Evolutionary conservation across 805 yeast species (phyloP).

Genomic region (Cyberlindnera maritima): DNA sequence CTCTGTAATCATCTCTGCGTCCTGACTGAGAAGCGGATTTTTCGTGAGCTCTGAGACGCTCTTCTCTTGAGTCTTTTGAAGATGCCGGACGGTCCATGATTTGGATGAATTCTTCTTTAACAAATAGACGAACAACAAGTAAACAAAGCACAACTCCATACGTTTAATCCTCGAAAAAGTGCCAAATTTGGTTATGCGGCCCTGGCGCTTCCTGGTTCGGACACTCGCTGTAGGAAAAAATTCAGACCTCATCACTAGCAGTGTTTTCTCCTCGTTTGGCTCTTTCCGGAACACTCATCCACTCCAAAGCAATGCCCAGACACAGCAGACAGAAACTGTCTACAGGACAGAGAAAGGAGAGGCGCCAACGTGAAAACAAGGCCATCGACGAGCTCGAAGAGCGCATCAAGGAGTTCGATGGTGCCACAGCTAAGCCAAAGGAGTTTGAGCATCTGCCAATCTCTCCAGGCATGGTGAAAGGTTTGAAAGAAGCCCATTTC

Average conservation of each 20-base stretch:
- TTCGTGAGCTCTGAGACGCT: conserved; percentile 1
- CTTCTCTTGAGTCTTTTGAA: neutral
- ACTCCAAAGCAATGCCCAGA: conserved; percentile 33
- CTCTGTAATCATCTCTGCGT: neutral
- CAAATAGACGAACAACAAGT: too few relatives aligned
- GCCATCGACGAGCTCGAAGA: conserved; percentile 43
- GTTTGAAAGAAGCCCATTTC: conserved; percentile 77
- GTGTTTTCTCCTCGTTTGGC: neutral
- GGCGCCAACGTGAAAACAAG: conserved; percentile 35
- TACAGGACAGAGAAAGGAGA: conserved; percentile 36
- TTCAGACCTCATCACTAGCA: conserved; percentile 6
- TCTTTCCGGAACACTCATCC: too few relatives aligned
- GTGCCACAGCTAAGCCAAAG: conserved; percentile 34
- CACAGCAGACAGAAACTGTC: conserved; percentile 29
- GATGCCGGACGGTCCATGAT: neutral
- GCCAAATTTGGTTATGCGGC: neutral
- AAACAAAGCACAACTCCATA: too few relatives aligned
- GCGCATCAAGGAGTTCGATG: conserved; percentile 53
- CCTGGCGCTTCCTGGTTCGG: conserved; percentile 1
- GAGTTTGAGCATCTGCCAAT: conserved; percentile 81
- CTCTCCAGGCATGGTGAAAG: conserved; percentile 59
- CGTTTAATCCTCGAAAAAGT: too few relatives aligned
- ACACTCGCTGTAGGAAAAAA: conserved; percentile 3
- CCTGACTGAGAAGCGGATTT: neutral
- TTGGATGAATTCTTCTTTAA: too few relatives aligned